phyloP scores from a whole-genome alignment of 2,329 filamentous ascomycete genomes.

The Huntiella decipiens region DNA sequence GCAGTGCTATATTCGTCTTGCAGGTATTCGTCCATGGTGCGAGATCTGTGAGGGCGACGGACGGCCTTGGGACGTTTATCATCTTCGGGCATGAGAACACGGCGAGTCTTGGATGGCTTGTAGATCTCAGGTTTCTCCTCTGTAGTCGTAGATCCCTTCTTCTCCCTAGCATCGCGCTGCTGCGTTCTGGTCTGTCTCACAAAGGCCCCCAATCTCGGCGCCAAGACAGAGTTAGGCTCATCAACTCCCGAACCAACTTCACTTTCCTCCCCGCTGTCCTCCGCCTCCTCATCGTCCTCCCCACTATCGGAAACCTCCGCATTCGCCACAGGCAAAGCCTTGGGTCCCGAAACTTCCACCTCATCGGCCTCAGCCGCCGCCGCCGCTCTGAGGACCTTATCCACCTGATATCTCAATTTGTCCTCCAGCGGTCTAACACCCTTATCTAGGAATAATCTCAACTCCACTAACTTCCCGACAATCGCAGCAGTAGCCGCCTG shows the following conservation, averaged over 20 bases:
- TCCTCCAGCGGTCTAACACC: conserved; percentile 80
- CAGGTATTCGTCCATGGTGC: conserved; percentile 83
- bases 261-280: conserved; percentile 20
- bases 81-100: conserved; percentile 62
- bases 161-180: conserved; percentile 10
- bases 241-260: conserved; percentile 13
- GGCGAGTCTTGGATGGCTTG: conserved; percentile 70
- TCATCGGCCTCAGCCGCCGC: conserved; percentile 43
- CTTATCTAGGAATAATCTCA: conserved; percentile 83
- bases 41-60: conserved; percentile 51
- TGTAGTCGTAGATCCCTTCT: conserved; percentile 12
- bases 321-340: not conserved
- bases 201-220: conserved; percentile 8
- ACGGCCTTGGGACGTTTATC: conserved; percentile 32
- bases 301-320: conserved; percentile 15
- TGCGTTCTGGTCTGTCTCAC: conserved; percentile 8
- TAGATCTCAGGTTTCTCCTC: conserved; percentile 48
- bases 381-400: conserved; percentile 77
- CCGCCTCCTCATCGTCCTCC: conserved; percentile 17
- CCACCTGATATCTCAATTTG: conserved; percentile 84
- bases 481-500: conserved; percentile 24
- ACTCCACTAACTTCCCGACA: conserved; percentile 71
- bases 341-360: conserved; percentile 8
- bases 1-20: conserved; percentile 64
- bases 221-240: conserved; percentile 10